phyloP scores from a whole-genome alignment of 139 green algal genomes.

The Micromonas commoda region DNA sequence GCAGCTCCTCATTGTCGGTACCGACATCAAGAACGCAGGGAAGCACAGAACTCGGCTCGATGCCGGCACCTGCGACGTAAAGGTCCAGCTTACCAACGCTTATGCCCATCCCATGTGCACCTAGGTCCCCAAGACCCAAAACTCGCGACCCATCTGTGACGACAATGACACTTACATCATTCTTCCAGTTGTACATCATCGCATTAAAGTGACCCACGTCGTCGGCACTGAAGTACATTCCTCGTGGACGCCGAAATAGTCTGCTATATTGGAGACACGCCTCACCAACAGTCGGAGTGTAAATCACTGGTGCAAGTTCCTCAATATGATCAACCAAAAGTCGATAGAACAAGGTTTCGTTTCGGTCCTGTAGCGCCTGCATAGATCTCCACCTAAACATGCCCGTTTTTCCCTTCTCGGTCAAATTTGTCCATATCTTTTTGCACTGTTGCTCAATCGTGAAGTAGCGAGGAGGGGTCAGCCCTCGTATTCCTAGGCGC shows the following conservation, averaged over 20 bases:
- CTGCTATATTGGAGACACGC: constrained; percentile 58
- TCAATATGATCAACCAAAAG: constrained; percentile 43
- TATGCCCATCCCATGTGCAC: constrained; percentile 58
- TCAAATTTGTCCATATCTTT: constrained; percentile 45
- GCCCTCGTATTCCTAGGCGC: constrained; percentile 71
- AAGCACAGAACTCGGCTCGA: constrained; percentile 67
- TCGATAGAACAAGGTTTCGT: constrained; percentile 92
- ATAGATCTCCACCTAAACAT: constrained; percentile 52
- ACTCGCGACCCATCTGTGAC: constrained; percentile 68
- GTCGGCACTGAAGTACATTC: constrained; percentile 82
- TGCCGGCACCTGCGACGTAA: constrained; percentile 83
- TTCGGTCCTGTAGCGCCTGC: constrained; percentile 66
- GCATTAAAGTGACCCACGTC: constrained; percentile 68
- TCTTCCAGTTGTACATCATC: constrained; percentile 61
- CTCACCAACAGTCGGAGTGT: constrained; percentile 74
- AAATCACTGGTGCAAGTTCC: constrained; percentile 83
- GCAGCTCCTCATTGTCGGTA: constrained; percentile 66
- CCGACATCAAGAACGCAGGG: constrained; percentile 82
- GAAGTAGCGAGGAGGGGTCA: constrained; percentile 63
- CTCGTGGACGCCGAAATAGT: constrained; percentile 64
- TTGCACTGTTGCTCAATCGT: constrained; percentile 37
- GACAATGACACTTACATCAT: constrained; percentile 63
- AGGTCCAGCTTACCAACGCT: constrained; percentile 87
- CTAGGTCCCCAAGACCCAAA: constrained; percentile 72
- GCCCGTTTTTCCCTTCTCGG: constrained; percentile 51